Evolutionary conservation across 2,329 filamentous ascomycete species (phyloP).

Genomic region (Alternaria consortialis): DNA sequence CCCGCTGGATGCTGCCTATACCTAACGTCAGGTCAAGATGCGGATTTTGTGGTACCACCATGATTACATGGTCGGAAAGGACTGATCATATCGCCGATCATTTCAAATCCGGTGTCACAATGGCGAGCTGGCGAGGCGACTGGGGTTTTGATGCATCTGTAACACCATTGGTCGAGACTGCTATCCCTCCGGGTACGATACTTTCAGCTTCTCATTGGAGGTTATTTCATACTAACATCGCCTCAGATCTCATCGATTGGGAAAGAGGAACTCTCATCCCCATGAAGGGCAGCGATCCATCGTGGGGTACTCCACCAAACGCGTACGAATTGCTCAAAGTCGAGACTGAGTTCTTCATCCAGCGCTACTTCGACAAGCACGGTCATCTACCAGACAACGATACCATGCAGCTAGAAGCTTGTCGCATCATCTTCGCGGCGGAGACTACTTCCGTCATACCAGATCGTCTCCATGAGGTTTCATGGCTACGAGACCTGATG

Average conservation of each 20-base stretch:
- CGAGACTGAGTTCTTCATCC: slow-evolving; percentile 35
- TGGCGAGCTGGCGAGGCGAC: slow-evolving; percentile 39
- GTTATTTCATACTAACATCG: neutral
- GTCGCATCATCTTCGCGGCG: slow-evolving; percentile 38
- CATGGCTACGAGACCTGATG: slow-evolving; percentile 38
- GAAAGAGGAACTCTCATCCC: slow-evolving; percentile 32
- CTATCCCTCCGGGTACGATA: slow-evolving; percentile 34
- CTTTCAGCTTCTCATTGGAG: fast-evolving
- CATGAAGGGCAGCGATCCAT: slow-evolving; percentile 32
- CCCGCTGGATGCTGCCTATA: slow-evolving; percentile 36
- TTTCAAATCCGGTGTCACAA: slow-evolving; percentile 35
- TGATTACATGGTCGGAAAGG: slow-evolving; percentile 35
- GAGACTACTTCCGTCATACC: slow-evolving; percentile 19
- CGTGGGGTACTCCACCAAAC: slow-evolving; percentile 34
- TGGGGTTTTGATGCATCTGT: slow-evolving; percentile 34
- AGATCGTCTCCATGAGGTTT: slow-evolving; percentile 13
- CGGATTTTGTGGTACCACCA: slow-evolving; percentile 34
- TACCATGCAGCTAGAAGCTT: slow-evolving; percentile 37
- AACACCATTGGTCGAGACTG: slow-evolving; percentile 24
- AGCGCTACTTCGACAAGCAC: slow-evolving; percentile 30
- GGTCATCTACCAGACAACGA: slow-evolving; percentile 32
- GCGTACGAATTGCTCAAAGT: slow-evolving; percentile 38
- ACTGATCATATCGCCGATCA: slow-evolving; percentile 38
- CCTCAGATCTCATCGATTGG: slow-evolving; percentile 32
- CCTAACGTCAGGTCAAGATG: slow-evolving; percentile 32